Base-by-base conservation (phyloP, 805 yeast species). In the Wickerhamomyces bovis region DNA sequence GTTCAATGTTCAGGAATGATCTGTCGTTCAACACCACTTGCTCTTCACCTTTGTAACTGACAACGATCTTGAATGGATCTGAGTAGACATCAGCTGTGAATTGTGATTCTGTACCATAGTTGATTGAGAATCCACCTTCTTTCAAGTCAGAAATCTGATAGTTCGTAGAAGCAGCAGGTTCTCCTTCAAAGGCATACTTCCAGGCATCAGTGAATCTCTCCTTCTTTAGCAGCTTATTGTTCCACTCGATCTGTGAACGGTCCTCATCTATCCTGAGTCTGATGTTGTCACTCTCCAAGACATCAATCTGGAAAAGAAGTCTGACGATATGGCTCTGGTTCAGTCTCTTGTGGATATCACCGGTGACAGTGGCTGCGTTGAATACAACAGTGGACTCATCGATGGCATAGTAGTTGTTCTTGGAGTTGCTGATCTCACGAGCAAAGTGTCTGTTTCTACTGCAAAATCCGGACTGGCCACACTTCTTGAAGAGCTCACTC, bases 401-500 rank as follows among this genome's bases (percentile, higher is more conserved):
- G 35, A 76, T 52, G 3, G 70, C 60, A 53, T 77, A 76, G 26
- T 72, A 68, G 1, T 71, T 61, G 19, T 62, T 63, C 39, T 63
- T 66, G 1, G 59, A 52, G 16, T 49, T 44, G 1, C 41, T 6
- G 23, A 57, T 53, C 43, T 56, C 51, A 20, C 38, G 33, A 1
- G 88, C 86, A 60, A 76, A 88, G 47, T 78, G 80, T 46, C 92
- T 70, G 58, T 90, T 87, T 63, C 98, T 75, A 43, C 73, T 66
- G 61, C 98, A 90, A 61, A 90, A 89, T 7, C 96, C 95, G 16
- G 89, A 77, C 57, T 85, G 83, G 6, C 72, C 78, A 64, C 98
- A 90, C 13, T 72, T 78, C 60, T 88, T 86, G 71, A 89, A 85
- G 45, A 88, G 65, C 52, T 81, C 79, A 3, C 76, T 79, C 55